phyloP scores from a whole-genome alignment of 1,139 yeast species.

The Saccharomyces hybrid region DNA sequence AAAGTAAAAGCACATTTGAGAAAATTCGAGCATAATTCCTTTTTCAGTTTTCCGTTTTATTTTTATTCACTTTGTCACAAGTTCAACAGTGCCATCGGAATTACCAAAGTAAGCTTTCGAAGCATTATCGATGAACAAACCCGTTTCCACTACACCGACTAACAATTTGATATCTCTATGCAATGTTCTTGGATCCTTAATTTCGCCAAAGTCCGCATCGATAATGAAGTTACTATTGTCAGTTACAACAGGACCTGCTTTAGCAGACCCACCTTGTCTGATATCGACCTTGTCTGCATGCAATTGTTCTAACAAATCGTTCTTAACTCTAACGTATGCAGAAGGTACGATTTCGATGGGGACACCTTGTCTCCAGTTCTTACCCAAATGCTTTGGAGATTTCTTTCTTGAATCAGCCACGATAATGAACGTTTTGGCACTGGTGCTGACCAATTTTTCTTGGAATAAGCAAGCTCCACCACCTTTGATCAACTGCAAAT shows the following conservation, averaged over 20 bases:
- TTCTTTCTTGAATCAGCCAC: slow-evolving; percentile 91
- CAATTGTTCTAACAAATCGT: slow-evolving; percentile 46
- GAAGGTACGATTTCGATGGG: slow-evolving; percentile 94
- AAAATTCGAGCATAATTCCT: not conserved
- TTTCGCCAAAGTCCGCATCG: slow-evolving; percentile 87
- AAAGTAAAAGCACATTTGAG: not conserved
- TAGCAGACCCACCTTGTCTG: slow-evolving; percentile 83
- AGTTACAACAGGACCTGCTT: slow-evolving; percentile 97
- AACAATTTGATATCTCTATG: slow-evolving; percentile 61
- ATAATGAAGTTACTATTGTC: slow-evolving; percentile 91
- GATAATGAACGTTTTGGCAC: slow-evolving; percentile 68
- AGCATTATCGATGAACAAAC: slow-evolving; percentile 69
- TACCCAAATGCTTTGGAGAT: slow-evolving; percentile 59
- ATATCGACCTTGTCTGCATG: slow-evolving; percentile 51
- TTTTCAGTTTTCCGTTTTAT: not conserved
- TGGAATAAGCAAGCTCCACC: slow-evolving; percentile 98
- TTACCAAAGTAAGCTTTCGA: slow-evolving; percentile 84
- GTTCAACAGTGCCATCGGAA: slow-evolving; percentile 54
- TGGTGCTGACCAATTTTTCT: slow-evolving; percentile 86
- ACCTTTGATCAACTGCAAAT: slow-evolving; percentile 86
- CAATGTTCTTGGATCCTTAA: slow-evolving; percentile 51
- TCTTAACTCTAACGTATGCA: slow-evolving; percentile 69
- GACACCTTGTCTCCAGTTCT: slow-evolving; percentile 80
- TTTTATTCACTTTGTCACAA: slow-evolving; percentile 18
- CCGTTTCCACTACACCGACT: slow-evolving; percentile 97